These are phyloP conservation scores for Pugionium dolabratum DNA, from an alignment of 345 rosid genomes.

Conservation along the genomic window DNA sequence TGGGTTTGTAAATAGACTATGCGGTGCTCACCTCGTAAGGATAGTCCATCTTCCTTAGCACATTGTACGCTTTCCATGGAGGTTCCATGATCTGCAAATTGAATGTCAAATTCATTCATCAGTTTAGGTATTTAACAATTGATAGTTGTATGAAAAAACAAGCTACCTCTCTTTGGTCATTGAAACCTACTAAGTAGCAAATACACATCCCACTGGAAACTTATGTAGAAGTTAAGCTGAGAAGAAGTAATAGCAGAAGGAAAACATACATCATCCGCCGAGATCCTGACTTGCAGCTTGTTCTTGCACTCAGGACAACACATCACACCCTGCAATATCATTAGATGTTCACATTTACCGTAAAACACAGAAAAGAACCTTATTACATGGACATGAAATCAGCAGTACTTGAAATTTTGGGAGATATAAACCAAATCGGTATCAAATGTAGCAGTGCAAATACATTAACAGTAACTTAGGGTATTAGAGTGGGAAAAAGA, in stretches of 20 bases:
- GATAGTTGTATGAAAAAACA: not conserved
- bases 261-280: conserved; percentile 92
- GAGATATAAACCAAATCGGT: conserved; percentile 11
- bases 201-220: conserved; percentile 12
- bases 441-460: not conserved
- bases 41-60: conserved; percentile 86
- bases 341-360: conserved; percentile 10
- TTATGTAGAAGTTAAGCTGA: conserved; percentile 28
- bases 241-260: conserved; percentile 26
- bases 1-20: not conserved
- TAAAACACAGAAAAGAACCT: conserved; percentile 14
- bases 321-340: conserved; percentile 77
- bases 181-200: conserved; percentile 23
- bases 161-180: conserved; percentile 17
- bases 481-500: conserved; percentile 1
- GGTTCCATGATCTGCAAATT: conserved; percentile 85
- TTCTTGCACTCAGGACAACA: conserved; percentile 87
- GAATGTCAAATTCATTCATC: conserved; percentile 13
- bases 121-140: not conserved
- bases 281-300: conserved; percentile 80
- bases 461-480: not conserved
- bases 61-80: conserved; percentile 85
- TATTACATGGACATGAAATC: not conserved
- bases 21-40: conserved; percentile 73
- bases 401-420: conserved; percentile 13